phyloP scores from a whole-genome alignment of 495 filamentous ascomycete species.

The Filosporella fistucella region DNA sequence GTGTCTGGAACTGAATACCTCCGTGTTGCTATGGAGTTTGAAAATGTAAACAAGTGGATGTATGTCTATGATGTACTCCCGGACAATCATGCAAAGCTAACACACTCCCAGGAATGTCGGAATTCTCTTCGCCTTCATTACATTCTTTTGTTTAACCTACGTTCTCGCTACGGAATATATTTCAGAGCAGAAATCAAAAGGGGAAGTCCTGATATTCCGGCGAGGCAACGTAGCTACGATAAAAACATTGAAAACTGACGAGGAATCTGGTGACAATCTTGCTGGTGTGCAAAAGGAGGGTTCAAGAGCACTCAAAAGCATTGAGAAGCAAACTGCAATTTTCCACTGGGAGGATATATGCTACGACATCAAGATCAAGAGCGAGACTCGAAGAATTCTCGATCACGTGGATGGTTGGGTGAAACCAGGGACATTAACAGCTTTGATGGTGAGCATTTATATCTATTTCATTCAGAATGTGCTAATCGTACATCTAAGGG shows the following conservation, averaged over 20 bases:
- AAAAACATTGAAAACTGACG: too few relatives aligned
- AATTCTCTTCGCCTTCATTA: constrained; percentile 60
- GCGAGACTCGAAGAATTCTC: constrained; percentile 64
- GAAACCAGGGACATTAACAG: constrained; percentile 81
- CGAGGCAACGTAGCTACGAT: constrained; percentile 50
- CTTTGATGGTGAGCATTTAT: constrained; percentile 53
- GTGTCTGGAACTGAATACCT: constrained; percentile 6
- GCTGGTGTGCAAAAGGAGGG: background rate
- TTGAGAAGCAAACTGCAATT: constrained; percentile 52
- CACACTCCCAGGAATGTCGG: constrained; percentile 56
- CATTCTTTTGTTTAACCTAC: constrained; percentile 62
- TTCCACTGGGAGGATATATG: constrained; percentile 83
- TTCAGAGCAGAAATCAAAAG: constrained; percentile 74
- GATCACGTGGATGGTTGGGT: constrained; percentile 85
- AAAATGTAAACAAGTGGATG: constrained; percentile 53
- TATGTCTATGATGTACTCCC: background rate
- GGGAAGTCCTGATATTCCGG: constrained; percentile 81
- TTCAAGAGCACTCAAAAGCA: background rate
- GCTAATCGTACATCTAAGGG: constrained; percentile 27
- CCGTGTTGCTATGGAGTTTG: constrained; percentile 52
- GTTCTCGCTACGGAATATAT: constrained; percentile 68
- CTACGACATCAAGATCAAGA: constrained; percentile 85
- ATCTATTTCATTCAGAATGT: background rate
- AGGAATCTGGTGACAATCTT: too few relatives aligned
- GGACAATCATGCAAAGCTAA: background rate